These are phyloP conservation scores for Epichloe gansuensis DNA, from an alignment of 2,329 filamentous ascomycete species.

Conservation along the genomic window DNA sequence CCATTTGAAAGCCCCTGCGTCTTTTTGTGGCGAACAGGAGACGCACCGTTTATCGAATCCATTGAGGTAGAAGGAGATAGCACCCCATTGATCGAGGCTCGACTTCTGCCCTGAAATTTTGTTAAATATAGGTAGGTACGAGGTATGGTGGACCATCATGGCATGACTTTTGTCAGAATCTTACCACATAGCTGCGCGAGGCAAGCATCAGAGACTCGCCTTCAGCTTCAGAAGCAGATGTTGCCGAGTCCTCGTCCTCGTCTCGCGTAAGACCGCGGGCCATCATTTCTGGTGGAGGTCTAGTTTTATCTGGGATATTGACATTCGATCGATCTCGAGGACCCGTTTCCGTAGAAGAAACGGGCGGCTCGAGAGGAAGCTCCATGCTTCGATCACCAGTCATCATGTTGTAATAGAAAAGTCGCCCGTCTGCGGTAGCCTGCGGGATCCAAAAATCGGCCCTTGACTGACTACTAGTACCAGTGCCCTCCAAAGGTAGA, in stretches of 20 bases:
- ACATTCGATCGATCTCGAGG: conserved; percentile 83
- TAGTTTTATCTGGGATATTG: conserved; percentile 75
- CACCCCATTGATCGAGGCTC: conserved; percentile 54
- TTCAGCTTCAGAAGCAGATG: conserved; percentile 77
- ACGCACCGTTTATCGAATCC: conserved; percentile 70
- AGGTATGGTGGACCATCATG: not conserved
- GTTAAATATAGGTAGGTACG: not conserved
- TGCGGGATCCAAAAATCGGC: conserved; percentile 98
- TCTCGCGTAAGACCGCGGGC: conserved; percentile 68
- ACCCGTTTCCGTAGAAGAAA: conserved; percentile 65
- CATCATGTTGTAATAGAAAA: conserved; percentile 98
- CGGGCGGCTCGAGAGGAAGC: conserved; percentile 81
- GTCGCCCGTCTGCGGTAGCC: conserved; percentile 78
- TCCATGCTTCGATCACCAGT: conserved; percentile 93
- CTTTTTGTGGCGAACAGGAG: conserved; percentile 43
- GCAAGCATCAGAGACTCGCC: conserved; percentile 57
- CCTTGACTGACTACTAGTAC: conserved; percentile 56
- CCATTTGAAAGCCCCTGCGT: conserved; percentile 41
- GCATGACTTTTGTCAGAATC: conserved; percentile 10
- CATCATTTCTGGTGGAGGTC: conserved; percentile 84
- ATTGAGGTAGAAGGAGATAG: conserved; percentile 81
- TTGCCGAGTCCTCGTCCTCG: conserved; percentile 76
- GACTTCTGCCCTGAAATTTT: conserved; percentile 40
- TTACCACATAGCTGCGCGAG: conserved; percentile 56
- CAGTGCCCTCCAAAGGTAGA: conserved; percentile 56